Conservation (phyloP, 2,329 filamentous ascomycete species). For the Cladophialophora yegresii region DNA sequence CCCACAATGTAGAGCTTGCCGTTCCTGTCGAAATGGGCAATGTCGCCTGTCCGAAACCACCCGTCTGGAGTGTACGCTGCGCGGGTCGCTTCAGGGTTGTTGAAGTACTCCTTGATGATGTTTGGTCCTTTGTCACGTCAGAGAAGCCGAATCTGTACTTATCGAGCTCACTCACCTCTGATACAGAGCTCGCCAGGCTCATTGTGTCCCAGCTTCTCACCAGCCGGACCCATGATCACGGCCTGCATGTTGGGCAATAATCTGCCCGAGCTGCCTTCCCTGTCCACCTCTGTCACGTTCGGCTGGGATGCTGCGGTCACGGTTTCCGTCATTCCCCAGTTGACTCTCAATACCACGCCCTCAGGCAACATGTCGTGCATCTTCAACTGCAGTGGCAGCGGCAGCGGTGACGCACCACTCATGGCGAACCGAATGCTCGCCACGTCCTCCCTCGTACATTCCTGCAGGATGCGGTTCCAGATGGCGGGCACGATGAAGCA, state of each 20-base stretch:
- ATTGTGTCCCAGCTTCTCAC: constrained; percentile 38
- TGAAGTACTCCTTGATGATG: constrained; percentile 31
- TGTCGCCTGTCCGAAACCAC: constrained; percentile 50
- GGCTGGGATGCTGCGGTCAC: constrained; percentile 40
- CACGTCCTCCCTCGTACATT: constrained; percentile 24
- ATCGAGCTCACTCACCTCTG: constrained; percentile 41
- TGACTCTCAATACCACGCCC: constrained; percentile 23
- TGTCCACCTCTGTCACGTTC: constrained; percentile 44
- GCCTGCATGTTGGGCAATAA: constrained; percentile 43
- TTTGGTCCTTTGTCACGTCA: constrained; percentile 21
- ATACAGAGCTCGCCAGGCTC: constrained; percentile 45
- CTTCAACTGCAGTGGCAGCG: constrained; percentile 18
- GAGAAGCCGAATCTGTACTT: constrained; percentile 19
- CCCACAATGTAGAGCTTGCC: constrained; percentile 48
- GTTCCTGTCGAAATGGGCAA: constrained; percentile 41
- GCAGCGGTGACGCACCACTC: constrained; percentile 28
- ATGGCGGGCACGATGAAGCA: constrained; percentile 30
- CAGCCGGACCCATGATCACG: constrained; percentile 43
- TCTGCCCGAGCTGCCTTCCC: constrained; percentile 52
- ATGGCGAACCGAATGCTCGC: constrained; percentile 23
- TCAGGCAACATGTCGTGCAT: constrained; percentile 25
- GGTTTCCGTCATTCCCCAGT: constrained; percentile 59
- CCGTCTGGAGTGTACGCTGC: constrained; percentile 40
- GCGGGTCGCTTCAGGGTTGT: constrained; percentile 41
- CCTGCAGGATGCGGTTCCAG: constrained; percentile 28